A percentile compares a stretch with the other conserved stretches of the same genome.
phyloP scores from a whole-genome alignment of 805 yeast species.

The Blastobotrys robertii region DNA sequence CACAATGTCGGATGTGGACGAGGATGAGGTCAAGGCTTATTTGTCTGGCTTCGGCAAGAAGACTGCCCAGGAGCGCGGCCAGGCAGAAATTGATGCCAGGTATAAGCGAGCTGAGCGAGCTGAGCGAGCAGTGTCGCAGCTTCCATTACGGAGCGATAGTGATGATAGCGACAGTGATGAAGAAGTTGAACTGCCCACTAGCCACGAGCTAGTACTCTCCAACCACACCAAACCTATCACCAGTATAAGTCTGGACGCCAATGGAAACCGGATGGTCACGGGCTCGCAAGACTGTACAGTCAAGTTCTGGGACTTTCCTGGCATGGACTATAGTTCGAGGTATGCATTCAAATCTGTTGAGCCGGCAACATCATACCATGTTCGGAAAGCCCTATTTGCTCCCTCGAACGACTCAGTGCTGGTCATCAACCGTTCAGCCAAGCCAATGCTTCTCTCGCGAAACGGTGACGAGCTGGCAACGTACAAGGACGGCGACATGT shows the following conservation, averaged over 20 bases:
- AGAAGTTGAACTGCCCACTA: constrained; percentile 28
- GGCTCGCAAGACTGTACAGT: constrained; percentile 23
- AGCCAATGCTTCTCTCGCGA: constrained; percentile 19
- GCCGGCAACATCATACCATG: constrained; percentile 15
- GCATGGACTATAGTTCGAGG: constrained; percentile 22
- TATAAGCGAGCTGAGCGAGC: constrained; percentile 1
- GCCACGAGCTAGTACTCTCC: constrained; percentile 25
- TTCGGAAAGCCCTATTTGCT: constrained; percentile 16
- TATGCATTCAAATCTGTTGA: constrained; percentile 21
- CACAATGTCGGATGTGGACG: background rate
- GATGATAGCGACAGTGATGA: constrained; percentile 22
- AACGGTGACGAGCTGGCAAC: constrained; percentile 22
- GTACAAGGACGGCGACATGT: constrained; percentile 28
- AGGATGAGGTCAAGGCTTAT: background rate
- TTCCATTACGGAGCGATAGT: constrained; percentile 6
- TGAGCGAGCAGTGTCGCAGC: no score
- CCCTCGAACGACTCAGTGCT: constrained; percentile 17
- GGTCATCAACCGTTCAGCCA: constrained; percentile 17
- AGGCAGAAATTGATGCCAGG: background rate
- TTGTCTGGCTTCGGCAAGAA: background rate
- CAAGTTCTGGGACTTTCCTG: constrained; percentile 27
- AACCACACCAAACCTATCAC: constrained; percentile 19
- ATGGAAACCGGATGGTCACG: constrained; percentile 23
- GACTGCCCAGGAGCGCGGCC: background rate
- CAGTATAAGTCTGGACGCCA: constrained; percentile 18